Base-by-base conservation (phyloP, 306 rosid genomes). In the Cyamopsis tetragonoloba region DNA sequence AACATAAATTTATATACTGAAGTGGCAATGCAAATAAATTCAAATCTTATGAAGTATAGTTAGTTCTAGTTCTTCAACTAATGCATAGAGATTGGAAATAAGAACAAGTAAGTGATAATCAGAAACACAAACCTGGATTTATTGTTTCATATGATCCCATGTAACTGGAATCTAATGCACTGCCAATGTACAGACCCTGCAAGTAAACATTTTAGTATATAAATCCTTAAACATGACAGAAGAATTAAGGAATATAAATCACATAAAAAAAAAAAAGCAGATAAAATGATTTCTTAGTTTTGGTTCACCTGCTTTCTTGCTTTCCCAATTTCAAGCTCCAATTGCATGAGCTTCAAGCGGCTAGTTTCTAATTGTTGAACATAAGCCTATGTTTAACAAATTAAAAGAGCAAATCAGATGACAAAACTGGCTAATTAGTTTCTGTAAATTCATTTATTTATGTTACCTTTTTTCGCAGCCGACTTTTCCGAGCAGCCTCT, bases 401-500 rank as follows among this genome's bases (percentile, higher is more conserved):
- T n/a, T n/a, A n/a, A 55, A 50, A 75, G 14, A 20, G 32, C 31
- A 54, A 75, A 53, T 58, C 38, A 77, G 80, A 69, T 14, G 5
- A 81, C 51, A 69, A 70, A 62, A n/a, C 50, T 48, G 20, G 27
- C 24, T 22, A 46, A 39, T 39, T n/a, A n/a, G n/a, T 47, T 31
- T 69, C 54, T 22, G 10, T 6, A 37, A 75, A 49, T 66, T 31
- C 60, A 58, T 34, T 39, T 35, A 19, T 34, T 39, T 35, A 19
- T 60, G 15, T 31, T 31, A 91, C 97, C 95, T 91, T 91, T 70
- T 88, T 91, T 37, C 93, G 73, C 71, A 80, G 48, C 20, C 96
- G 82, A 42, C 97, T 86, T 79, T 87, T 91, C 26, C 87, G 55
- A 67, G 97, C 97, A 62, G 97, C 97, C 75, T 91, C 95, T 13